Conservation (phyloP, 2,329 filamentous ascomycete species). For the Aspergillus novoparasiticus region DNA sequence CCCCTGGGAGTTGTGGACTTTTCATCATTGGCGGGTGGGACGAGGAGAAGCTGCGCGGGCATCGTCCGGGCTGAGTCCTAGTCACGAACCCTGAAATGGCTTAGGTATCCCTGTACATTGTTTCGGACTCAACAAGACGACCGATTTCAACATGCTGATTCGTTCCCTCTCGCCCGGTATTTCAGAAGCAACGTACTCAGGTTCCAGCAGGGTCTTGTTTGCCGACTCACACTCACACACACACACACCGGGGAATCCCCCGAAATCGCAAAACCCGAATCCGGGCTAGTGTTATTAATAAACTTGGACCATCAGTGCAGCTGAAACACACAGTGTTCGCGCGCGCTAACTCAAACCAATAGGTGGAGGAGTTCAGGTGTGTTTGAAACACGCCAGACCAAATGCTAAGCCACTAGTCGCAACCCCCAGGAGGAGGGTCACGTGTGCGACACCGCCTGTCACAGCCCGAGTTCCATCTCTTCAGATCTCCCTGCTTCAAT, state of each 20-base stretch:
- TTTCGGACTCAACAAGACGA: neutral
- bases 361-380: conserved; percentile 16
- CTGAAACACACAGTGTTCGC: conserved; percentile 28
- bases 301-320: conserved; percentile 8
- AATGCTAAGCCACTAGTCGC: conserved; percentile 25
- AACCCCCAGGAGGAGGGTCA: conserved; percentile 3
- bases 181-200: neutral
- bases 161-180: neutral
- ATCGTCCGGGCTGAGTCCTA: neutral
- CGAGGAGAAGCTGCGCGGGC: neutral
- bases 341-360: conserved; percentile 21
- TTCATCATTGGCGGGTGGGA: conserved; percentile 2
- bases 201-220: neutral
- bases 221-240: neutral
- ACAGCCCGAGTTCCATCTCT: neutral
- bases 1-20: conserved; percentile 15
- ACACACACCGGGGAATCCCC: neutral
- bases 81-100: conserved; percentile 1
- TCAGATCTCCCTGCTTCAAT: neutral
- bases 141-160: neutral
- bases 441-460: conserved; percentile 5
- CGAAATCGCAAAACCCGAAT: neutral
- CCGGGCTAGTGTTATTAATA: conserved; percentile 1
- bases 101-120: neutral
- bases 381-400: conserved; percentile 34